Evolutionary conservation across 2,329 filamentous ascomycete species (phyloP).

Genomic region (Atkinsonella hypoxylon): DNA sequence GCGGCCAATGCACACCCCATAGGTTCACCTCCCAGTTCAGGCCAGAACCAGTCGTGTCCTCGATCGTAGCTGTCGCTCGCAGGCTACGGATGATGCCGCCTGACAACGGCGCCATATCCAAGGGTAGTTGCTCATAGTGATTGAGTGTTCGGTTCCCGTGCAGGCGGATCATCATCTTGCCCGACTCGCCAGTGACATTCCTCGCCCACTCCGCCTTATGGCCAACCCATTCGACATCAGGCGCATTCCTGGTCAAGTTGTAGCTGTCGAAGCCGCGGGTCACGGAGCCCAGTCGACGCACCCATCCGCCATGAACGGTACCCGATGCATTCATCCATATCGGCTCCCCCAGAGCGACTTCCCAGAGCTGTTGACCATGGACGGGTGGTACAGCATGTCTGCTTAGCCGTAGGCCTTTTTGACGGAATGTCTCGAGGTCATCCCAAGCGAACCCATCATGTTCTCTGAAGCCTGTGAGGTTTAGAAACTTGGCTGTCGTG

Average conservation of each 20-base stretch:
- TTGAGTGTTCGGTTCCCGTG: constrained; percentile 44
- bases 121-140: constrained; percentile 29
- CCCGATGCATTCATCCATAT: constrained; percentile 74
- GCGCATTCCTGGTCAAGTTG: constrained; percentile 55
- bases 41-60: constrained; percentile 54
- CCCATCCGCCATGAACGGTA: constrained; percentile 65
- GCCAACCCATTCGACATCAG: constrained; percentile 52
- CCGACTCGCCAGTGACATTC: constrained; percentile 66
- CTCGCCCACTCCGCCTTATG: constrained; percentile 53
- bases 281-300: constrained; percentile 40
- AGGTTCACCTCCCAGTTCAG: constrained; percentile 70
- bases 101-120: constrained; percentile 23
- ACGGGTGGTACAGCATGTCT: constrained; percentile 35
- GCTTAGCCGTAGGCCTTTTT: constrained; percentile 51
- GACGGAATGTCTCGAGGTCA: constrained; percentile 53
- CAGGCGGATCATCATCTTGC: constrained; percentile 54
- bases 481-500: constrained; percentile 36
- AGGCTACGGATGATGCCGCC: constrained; percentile 54
- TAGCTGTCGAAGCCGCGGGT: constrained; percentile 34
- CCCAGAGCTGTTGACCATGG: constrained; percentile 29
- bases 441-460: constrained; percentile 71
- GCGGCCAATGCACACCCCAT: constrained; percentile 76
- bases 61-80: constrained; percentile 56
- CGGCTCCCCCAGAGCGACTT: constrained; percentile 25
- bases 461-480: constrained; percentile 65